A percentile compares a stretch with the other conserved stretches of the same genome.
These are phyloP conservation scores for Scenedesmus sp. DNA, from an alignment of 163 green algal species.

Conservation along the genomic window DNA sequence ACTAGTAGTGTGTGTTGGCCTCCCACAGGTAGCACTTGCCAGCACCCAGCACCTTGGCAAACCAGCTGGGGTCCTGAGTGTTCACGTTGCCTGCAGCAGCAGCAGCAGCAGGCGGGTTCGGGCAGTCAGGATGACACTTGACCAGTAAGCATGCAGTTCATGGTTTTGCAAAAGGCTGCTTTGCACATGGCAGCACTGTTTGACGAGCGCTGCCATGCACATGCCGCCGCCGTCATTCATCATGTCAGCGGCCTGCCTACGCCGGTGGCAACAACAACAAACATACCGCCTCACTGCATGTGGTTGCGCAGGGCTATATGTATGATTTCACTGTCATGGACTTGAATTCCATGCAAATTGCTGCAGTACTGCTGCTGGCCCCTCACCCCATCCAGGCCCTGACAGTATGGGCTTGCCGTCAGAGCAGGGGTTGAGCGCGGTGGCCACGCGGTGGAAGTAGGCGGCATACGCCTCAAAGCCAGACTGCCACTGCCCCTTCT, in stretches of 20 bases:
- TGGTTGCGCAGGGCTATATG: neutral
- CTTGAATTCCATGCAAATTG: neutral
- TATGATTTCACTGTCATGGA: no score
- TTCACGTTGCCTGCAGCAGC: conserved; percentile 50
- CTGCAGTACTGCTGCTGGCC: neutral
- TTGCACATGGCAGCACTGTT: neutral
- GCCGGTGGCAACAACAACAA: neutral
- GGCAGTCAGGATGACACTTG: neutral
- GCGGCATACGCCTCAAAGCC: conserved; percentile 43
- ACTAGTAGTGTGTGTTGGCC: conserved; percentile 49
- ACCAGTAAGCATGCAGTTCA: no score
- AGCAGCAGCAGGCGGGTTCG: neutral
- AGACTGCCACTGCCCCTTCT: conserved; percentile 7
- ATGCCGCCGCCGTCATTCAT: no score
- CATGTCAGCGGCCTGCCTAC: no score
- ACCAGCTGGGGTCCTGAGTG: conserved; percentile 50
- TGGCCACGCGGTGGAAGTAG: conserved; percentile 43
- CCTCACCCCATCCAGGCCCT: conserved; percentile 47
- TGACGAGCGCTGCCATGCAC: no score
- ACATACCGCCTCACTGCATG: neutral
- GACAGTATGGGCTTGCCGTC: conserved; percentile 37
- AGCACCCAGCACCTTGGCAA: conserved; percentile 3
- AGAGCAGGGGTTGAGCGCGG: conserved; percentile 41
- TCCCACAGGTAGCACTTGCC: conserved; percentile 49
- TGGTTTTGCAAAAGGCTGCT: no score